Base-by-base conservation (phyloP, 2,329 filamentous ascomycete genomes). In the Apiospora malaysiana region DNA sequence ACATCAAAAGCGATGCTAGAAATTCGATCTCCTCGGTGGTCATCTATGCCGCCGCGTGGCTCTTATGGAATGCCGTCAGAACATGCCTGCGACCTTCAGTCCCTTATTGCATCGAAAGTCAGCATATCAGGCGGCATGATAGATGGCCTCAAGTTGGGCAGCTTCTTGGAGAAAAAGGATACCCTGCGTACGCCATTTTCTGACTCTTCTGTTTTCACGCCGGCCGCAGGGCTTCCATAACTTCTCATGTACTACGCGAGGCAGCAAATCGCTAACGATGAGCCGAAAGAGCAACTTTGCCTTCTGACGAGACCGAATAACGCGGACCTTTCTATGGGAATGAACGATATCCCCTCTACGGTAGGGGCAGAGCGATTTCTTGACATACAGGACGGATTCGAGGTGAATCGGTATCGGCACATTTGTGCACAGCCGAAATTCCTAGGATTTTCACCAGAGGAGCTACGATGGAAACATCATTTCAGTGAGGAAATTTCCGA, bases 391-490 rank as follows among this genome's bases (percentile, higher is more conserved):
- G 47, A 49, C 4, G 47, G 6, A 49, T 49, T 23, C 9, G 47
- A 49, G 47, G 47, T 49, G n/a, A 49, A 49, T 12, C 47, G n/a
- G 47, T 49, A 9, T 49, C 8, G 4, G 47, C n/a, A 49, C 47
- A 25, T 49, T 12, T 49, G n/a, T 25, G 47, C 14, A 12, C 47
- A 49, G 47, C 47, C 47, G 47, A 25, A 49, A 49, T 49, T 49
- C 9, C n/a, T 23, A 49, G 47, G 9, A 8, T 49, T 49, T 49
- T 49, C n/a, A 49, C 47, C 47, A 12, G 47, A 49, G 47, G 47
- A 49, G n/a, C n/a, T 49, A 49, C 47, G 47, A 49, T 49, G n/a
- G 47, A 49, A 49, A 23, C n/a, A 49, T 49, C 47, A 49, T 10
- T 25, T 25, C n/a, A 49, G 14, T 49, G n/a, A 49, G n/a, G n/a